Conservation (phyloP, 2,329 filamentous ascomycete species). For the Penicillium nordicum region DNA sequence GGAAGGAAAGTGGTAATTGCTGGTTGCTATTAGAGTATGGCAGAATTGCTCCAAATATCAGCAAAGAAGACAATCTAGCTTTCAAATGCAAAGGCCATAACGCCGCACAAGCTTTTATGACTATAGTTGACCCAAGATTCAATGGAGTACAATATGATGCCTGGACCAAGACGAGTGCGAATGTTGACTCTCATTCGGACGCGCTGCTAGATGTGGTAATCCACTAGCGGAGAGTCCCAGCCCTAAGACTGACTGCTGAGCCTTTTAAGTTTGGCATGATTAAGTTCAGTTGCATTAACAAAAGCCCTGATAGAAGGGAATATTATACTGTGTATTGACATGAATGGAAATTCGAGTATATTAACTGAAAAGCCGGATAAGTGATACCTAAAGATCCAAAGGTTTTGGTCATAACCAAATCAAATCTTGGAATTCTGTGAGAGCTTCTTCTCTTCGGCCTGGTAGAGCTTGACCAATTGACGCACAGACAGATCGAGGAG, state of each 20-base stretch:
- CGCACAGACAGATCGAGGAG: conserved; percentile 66
- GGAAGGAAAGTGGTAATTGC: not conserved
- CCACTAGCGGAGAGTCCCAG: not conserved
- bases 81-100: not conserved
- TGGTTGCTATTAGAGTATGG: not conserved
- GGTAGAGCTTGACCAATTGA: conserved; percentile 67
- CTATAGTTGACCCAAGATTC: not conserved
- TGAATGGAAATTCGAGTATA: not conserved
- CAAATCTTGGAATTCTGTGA: conserved; percentile 29
- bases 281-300: too few relatives aligned
- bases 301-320: not conserved
- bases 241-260: not conserved
- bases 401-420: not conserved
- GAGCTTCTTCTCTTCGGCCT: conserved; percentile 33
- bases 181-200: not conserved
- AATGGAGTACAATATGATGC: too few relatives aligned
- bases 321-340: not conserved
- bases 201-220: not conserved
- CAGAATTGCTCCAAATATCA: not conserved
- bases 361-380: not conserved
- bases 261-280: too few relatives aligned
- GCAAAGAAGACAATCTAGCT: not conserved
- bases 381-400: not conserved
- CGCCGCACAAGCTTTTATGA: too few relatives aligned
- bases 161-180: not conserved